Percentiles rank a stretch among this genome's conserved stretches.
These are phyloP conservation scores for Colletotrichum australisinense DNA, from an alignment of 2,329 filamentous ascomycete genomes.

Conservation along the genomic window DNA sequence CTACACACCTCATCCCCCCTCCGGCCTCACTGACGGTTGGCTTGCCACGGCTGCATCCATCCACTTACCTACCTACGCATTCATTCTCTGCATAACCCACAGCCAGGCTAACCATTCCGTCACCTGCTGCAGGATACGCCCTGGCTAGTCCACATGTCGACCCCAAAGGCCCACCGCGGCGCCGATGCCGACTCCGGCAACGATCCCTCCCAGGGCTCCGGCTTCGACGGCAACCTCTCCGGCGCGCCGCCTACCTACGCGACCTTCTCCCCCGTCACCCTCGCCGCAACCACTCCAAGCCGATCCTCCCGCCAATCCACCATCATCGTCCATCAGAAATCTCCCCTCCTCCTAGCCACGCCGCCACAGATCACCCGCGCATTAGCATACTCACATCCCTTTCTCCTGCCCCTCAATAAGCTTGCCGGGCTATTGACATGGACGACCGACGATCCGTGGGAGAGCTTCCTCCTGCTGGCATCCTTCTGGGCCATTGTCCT, in stretches of 20 bases:
- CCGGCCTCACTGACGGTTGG: not conserved
- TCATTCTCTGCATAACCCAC: not conserved
- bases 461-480: conserved; percentile 91
- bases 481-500: conserved; percentile 87
- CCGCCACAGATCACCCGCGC: conserved; percentile 95
- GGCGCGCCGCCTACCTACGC: conserved; percentile 79
- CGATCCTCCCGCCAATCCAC: conserved; percentile 80
- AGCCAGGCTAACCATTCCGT: conserved; percentile 36
- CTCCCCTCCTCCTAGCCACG: conserved; percentile 89
- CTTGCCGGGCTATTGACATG: conserved; percentile 89
- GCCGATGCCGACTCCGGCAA: conserved; percentile 44
- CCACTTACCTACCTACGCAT: not conserved
- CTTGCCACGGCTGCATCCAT: not conserved
- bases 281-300: conserved; percentile 73
- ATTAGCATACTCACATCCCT: conserved; percentile 95
- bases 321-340: conserved; percentile 97
- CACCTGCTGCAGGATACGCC: conserved; percentile 51
- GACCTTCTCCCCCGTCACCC: conserved; percentile 86
- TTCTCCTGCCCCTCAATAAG: conserved; percentile 89
- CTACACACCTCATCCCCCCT: not conserved
- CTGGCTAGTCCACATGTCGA: conserved; percentile 66
- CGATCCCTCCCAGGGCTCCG: conserved; percentile 46
- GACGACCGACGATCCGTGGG: conserved; percentile 94
- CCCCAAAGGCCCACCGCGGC: conserved; percentile 54
- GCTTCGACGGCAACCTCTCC: conserved; percentile 48